phyloP scores from a whole-genome alignment of 768 basidiomycete species.

The Auriculariales sp. region DNA sequence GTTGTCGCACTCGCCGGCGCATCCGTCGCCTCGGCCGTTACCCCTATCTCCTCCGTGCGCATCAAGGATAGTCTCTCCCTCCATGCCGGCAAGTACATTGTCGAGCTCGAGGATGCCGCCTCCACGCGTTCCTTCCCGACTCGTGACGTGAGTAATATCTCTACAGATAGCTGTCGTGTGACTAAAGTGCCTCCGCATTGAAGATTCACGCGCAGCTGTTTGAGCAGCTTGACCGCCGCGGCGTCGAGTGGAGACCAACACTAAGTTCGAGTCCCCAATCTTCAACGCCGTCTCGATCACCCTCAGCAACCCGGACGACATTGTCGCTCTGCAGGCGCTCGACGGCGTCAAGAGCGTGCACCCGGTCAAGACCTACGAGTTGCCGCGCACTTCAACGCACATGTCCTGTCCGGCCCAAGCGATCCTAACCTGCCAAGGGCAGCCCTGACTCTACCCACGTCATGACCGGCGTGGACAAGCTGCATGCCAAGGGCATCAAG shows the following conservation, averaged over 20 bases:
- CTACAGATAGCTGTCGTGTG: too few species aligned
- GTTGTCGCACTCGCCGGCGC: too few species aligned
- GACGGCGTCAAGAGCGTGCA: slow-evolving; percentile 45
- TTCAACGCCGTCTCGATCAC: background rate
- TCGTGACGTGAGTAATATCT: too few species aligned
- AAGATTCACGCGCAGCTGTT: background rate
- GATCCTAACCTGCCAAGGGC: slow-evolving; percentile 1
- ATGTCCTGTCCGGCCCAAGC: slow-evolving; percentile 1
- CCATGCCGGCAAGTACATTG: too few species aligned
- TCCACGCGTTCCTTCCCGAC: too few species aligned
- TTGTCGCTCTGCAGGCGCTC: slow-evolving; percentile 37
- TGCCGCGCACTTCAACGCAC: slow-evolving; percentile 15
- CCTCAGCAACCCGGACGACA: background rate
- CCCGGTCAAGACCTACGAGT: slow-evolving; percentile 31
- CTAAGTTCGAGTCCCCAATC: background rate
- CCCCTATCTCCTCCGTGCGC: too few species aligned
- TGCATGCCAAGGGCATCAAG: slow-evolving; percentile 45
- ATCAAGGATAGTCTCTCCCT: too few species aligned
- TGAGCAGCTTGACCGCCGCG: background rate
- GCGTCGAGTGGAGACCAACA: background rate
- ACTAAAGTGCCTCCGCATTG: too few species aligned
- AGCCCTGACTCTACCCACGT: slow-evolving; percentile 5
- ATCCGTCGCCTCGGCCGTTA: too few species aligned
- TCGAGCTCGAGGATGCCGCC: too few species aligned
- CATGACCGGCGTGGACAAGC: slow-evolving; percentile 36